Percentiles rank a stretch among this genome's conserved stretches.
Evolutionary conservation across 805 yeast genomes (phyloP).

Genomic region (Saccharomyces jurei): DNA sequence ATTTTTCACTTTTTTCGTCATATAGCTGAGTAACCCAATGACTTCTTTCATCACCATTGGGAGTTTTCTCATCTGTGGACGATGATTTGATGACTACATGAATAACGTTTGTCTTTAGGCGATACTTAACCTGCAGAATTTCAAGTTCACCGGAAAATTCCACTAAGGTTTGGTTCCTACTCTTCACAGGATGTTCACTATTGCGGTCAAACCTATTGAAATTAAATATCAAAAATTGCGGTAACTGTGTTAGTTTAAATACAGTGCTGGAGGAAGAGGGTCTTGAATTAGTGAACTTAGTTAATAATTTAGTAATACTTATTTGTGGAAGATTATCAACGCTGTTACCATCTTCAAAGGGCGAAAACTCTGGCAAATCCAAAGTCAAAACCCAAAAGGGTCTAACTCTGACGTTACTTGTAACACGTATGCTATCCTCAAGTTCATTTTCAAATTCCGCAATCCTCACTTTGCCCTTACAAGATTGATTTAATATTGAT

Average conservation of each 20-base stretch:
- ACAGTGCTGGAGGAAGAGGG: constrained; percentile 21
- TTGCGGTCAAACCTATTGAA: constrained; percentile 44
- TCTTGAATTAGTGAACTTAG: constrained; percentile 28
- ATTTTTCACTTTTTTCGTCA: constrained; percentile 35
- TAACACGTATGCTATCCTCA: constrained; percentile 13
- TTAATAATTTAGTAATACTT: constrained; percentile 37
- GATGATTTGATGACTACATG: constrained; percentile 21
- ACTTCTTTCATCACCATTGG: constrained; percentile 27
- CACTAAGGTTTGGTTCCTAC: constrained; percentile 54
- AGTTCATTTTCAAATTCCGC: constrained; percentile 11
- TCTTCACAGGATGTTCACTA: constrained; percentile 29
- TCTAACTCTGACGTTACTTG: constrained; percentile 8
- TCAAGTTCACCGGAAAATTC: constrained; percentile 41
- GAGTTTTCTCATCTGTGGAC: constrained; percentile 16
- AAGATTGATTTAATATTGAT: constrained; percentile 26
- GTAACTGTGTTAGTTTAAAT: constrained; percentile 38
- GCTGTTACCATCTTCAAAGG: constrained; percentile 43
- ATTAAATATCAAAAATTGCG: constrained; percentile 48
- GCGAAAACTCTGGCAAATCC: constrained; percentile 51
- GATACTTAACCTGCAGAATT: constrained; percentile 32
- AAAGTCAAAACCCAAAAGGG: constrained; percentile 37
- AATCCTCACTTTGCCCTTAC: constrained; percentile 48
- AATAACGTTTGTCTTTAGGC: constrained; percentile 43
- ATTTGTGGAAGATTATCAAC: constrained; percentile 47
- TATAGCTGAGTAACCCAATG: constrained; percentile 44